Evolutionary conservation across 441 rosid genomes (phyloP), one percentile per base, ranked within the genome.

Genomic region (Populus trichocarpa): DNA sequence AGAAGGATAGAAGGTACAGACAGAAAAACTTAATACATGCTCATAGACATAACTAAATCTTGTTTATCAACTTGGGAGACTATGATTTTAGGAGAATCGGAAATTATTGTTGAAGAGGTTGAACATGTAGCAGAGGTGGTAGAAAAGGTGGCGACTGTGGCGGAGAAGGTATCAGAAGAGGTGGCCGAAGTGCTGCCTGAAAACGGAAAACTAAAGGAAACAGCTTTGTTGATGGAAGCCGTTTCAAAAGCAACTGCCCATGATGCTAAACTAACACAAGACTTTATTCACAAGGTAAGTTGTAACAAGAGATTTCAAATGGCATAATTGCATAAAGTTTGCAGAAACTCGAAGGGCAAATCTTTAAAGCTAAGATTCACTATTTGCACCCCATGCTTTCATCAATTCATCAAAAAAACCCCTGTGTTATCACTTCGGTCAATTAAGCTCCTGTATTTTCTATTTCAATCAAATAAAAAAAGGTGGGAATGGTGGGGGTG

Each of bases 51-150:
- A 6, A 74, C 53, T 8, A 30, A 16, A 11, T 46, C 14, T 65
- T 32, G 11, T 66, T 38, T 22, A 9, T 30, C 30, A 9, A 11
- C 33, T 10, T 16, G 32, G 33, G 63, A 30, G 59, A 59, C 8
- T 40, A 18, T 67, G 59, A 40, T 8, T 73, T 20, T 50, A 90
- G 97, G 82, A 28, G 90, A 88, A 79, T 89, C 87, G 7, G 94
- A 89, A 59, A 71, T 83, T 71, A 88, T 77, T 5, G 78, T 85
- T 0, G 89, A 85, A 66, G 88, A 73, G 69, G 87, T 80, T 32
- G 95, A 91, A 73, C 82, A 69, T 20, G 88, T 83, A 68, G 92
- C 96, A 4, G 92, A 87, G 76, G 90, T 83, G 73, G 89, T 88
- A 42, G 95, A 93, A 81, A 86, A 90, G 85, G 93, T 86, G 30